Conservation (phyloP, 192 early-diverging fungal species). For the Podila clonocystis region DNA sequence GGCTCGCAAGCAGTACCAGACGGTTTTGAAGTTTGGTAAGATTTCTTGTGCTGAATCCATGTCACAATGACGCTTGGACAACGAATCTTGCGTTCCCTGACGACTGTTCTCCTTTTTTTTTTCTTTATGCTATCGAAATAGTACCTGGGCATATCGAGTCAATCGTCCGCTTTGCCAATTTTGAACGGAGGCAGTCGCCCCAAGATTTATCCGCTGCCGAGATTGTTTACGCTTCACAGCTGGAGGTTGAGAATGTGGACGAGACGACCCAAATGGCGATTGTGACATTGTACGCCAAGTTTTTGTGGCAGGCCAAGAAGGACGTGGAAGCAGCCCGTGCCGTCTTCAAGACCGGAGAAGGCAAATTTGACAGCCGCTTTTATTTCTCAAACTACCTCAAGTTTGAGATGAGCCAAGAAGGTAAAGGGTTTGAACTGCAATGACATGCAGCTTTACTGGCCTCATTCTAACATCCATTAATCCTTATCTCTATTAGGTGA, state of each 20-base stretch:
- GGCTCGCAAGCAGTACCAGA: conserved; percentile 67
- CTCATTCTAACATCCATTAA: not conserved
- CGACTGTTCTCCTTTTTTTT: not conserved
- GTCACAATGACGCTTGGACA: not conserved
- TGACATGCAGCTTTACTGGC: no score
- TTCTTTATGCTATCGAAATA: conserved; percentile 24
- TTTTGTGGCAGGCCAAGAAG: conserved; percentile 57
- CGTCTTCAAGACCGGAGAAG: conserved; percentile 58
- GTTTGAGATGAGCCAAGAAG: conserved; percentile 71
- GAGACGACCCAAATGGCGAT: conserved; percentile 64
- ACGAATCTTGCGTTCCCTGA: no score
- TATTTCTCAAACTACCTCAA: conserved; percentile 65
- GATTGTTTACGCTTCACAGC: conserved; percentile 42
- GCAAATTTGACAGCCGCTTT: conserved; percentile 61
- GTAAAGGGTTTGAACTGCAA: no score
- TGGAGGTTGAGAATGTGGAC: conserved; percentile 47
- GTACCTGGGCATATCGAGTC: conserved; percentile 76
- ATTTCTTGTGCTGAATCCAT: not conserved
- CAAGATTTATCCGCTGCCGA: conserved; percentile 50
- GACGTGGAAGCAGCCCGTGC: conserved; percentile 53
- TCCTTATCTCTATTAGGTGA: conserved; percentile 18
- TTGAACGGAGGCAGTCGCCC: conserved; percentile 67
- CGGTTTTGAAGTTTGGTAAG: conserved; percentile 64
- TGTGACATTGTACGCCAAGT: conserved; percentile 60
- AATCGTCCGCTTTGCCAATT: conserved; percentile 68